Evolutionary conservation across 2,329 filamentous ascomycete genomes (phyloP).

Genomic region (Nectriaceae sp.): DNA sequence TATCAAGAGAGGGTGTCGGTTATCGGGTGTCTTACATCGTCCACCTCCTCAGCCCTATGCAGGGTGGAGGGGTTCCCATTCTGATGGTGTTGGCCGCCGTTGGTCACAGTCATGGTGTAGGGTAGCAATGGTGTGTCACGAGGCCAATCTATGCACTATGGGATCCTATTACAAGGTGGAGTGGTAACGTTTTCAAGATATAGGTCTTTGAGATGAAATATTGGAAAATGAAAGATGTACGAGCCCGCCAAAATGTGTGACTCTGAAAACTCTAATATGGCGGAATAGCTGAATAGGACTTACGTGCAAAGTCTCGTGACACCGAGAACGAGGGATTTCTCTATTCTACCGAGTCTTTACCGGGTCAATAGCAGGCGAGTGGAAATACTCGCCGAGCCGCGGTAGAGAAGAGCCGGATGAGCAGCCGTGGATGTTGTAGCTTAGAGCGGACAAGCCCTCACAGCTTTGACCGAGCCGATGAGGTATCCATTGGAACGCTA

Average conservation of each 20-base stretch:
- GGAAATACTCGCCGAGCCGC: conserved; percentile 1
- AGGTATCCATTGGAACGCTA: background rate
- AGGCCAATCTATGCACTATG: background rate
- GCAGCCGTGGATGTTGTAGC: background rate
- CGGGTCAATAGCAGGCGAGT: conserved; percentile 9
- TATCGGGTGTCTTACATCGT: conserved; percentile 28
- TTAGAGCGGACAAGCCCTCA: background rate
- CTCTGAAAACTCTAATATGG: conserved; percentile 17
- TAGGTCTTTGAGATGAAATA: background rate
- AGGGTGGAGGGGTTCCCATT: conserved; percentile 27
- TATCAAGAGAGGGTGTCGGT: background rate
- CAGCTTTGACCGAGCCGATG: background rate
- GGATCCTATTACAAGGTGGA: background rate
- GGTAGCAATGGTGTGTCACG: background rate
- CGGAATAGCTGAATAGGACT: conserved; percentile 14
- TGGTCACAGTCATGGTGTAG: conserved; percentile 28
- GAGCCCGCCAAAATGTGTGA: background rate
- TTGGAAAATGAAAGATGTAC: conserved; percentile 1
- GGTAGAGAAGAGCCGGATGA: background rate
- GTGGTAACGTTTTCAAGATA: background rate
- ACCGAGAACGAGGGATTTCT: conserved; percentile 15
- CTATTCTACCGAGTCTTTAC: conserved; percentile 31
- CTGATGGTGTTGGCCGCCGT: conserved; percentile 16
- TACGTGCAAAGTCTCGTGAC: conserved; percentile 29
- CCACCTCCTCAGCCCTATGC: conserved; percentile 35